Evolutionary conservation across 495 filamentous ascomycete genomes (phyloP).

Genomic region (Jackrogersella minutella): DNA sequence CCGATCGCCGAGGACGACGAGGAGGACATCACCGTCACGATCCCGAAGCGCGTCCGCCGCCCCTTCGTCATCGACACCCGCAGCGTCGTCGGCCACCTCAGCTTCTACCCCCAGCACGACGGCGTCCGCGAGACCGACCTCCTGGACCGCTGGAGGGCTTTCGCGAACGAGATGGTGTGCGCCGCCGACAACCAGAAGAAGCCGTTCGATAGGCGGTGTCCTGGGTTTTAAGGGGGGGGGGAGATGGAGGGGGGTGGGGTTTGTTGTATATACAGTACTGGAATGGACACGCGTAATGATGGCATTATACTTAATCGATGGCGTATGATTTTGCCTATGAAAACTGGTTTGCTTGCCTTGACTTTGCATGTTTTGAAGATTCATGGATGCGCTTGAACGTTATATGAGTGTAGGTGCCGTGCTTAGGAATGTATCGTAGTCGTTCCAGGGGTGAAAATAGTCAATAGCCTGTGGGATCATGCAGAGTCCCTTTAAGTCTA

Average conservation of each 20-base stretch:
- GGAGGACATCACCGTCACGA: constrained; percentile 42
- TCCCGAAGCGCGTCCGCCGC: constrained; percentile 35
- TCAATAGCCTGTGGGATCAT: too few species aligned
- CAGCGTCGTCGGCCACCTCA: constrained; percentile 60
- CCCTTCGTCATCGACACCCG: constrained; percentile 61
- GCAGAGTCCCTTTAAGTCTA: too few species aligned
- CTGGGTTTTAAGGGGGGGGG: constrained; percentile 35
- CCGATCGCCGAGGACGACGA: constrained; percentile 47
- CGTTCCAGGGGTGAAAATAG: too few species aligned
- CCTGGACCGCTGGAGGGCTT: constrained; percentile 59
- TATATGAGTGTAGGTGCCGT: too few species aligned
- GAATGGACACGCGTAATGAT: constrained; percentile 14
- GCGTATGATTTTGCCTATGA: neutral
- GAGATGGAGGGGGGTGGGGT: neutral
- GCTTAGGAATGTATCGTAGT: too few species aligned
- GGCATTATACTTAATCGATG: neutral
- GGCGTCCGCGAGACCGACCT: constrained; percentile 61
- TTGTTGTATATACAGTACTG: neutral
- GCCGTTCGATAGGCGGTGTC: constrained; percentile 41
- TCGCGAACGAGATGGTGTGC: constrained; percentile 57
- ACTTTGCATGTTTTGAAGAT: neutral
- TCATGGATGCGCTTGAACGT: too few species aligned
- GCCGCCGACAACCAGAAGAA: constrained; percentile 34
- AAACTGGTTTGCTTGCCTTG: neutral
- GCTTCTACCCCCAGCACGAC: constrained; percentile 49